Evolutionary conservation across 306 rosid species (phyloP), one percentile per base, ranked within the genome.

Genomic region (Quercus ilex): DNA sequence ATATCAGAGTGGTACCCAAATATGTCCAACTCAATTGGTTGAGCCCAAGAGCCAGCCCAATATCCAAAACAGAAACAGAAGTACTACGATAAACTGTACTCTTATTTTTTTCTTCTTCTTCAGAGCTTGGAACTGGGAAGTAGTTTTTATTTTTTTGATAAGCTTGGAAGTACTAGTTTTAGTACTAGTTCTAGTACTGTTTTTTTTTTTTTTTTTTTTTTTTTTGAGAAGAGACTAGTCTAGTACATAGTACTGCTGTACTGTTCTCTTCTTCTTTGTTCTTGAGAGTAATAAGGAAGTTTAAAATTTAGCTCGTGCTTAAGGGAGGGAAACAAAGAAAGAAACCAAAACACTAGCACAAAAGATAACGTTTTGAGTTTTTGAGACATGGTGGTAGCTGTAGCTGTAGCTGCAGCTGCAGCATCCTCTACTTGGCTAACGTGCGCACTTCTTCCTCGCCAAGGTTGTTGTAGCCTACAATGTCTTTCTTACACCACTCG

Each of bases 381-480:
- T 13, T 49, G 17, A 20, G 79, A 59, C 10, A 85, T 83, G 87
- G 75, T 28, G 2, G 25, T 80, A 68, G 58, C 74, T 1, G 49
- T 62, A 2, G 46, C 46, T 25, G n/a, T n/a, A n/a, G n/a, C n/a
- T 38, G 43, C 43, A 6, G 43, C 46, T 38, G 46, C 46, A 41
- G 77, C 79, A 35, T 82, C 85, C 19, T 26, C 81, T 26, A 12
- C 69, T 79, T 71, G 19, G 51, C 58, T 77, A 4, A 35, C 88
- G 3, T 73, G 80, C 20, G 17, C 75, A 76, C 78, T 83, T 75
- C 81, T 83, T 68, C 78, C 86, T 13, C 72, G 38, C 74, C 81
- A 85, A 41, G 90, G 88, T 87, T 62, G 46, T 58, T 13, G 30
- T 1, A 13, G 25, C 2, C 23, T 21, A 5, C 71, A 7, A 3